Base-by-base conservation (phyloP, 164 flowering plant species). In the Euptelea pleiosperma region DNA sequence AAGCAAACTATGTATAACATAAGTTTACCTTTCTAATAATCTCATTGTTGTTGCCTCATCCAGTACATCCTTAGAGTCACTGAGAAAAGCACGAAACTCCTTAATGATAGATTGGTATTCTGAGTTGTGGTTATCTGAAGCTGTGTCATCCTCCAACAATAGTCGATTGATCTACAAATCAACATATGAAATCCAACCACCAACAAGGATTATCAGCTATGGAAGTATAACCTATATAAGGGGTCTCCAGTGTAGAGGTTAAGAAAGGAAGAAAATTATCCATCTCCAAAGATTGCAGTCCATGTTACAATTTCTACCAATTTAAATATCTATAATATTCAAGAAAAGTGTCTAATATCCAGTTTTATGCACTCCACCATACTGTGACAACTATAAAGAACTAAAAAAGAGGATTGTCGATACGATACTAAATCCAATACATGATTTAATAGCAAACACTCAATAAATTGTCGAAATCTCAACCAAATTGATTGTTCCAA, bases 41-140 rank as follows among this genome's bases (percentile, higher is more conserved):
- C 59, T 91, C 93, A 94, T 83, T 40, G 97, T 87, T 41, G 97
- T 94, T 60, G 86, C 89, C 73, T 94, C 99, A 80, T 94, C 99
- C 75, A 94, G 75, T 36, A 94, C 97, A 76, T 87, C 96, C 73
- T 94, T 94, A 73, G 76, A 69, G 61, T 94, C 99, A 72, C 96
- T 84, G 19, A 94, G 86, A 70, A 94, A 94, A 59, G 99, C 97
- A 61, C 95, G 93, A 55, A 94, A 94, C 61, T 94, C 97, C 64
- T 59, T 72, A 34, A 87, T 75, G 55, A 78, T 70, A 40, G 89
- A 77, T 40, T 87, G 86, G 73, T 91, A 94, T 57, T 91, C 99
- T 10, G 95, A 76, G 72, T 49, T 80, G 37, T 42, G 66, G 63
- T 72, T 81, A 47, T 77, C 80, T 44, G 75, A 46, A 66, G 87